phyloP scores from a whole-genome alignment of 2,329 filamentous ascomycete species.

The Aspergillus ruber region DNA sequence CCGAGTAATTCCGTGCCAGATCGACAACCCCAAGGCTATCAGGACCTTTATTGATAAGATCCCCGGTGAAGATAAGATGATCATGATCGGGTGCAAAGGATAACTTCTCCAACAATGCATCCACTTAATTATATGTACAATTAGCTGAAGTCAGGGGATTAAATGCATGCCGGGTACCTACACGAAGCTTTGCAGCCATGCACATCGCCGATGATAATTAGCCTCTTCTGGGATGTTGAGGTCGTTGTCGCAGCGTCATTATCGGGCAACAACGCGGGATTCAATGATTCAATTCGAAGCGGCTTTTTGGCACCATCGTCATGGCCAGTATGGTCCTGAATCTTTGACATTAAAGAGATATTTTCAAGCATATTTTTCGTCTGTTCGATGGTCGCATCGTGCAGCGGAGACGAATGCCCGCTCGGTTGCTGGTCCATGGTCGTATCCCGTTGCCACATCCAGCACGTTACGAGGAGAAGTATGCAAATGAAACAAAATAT shows the following conservation, averaged over 20 bases:
- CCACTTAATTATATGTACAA: conserved; percentile 28
- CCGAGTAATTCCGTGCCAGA: conserved; percentile 64
- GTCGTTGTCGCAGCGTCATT: not conserved
- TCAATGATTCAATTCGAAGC: not conserved
- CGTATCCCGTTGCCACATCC: too few relatives aligned
- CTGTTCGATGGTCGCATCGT: not conserved
- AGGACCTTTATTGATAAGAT: conserved; percentile 80
- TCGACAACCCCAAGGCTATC: conserved; percentile 73
- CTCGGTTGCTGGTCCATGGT: not conserved
- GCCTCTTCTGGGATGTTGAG: conserved; percentile 28
- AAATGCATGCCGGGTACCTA: conserved; percentile 19
- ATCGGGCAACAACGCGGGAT: not conserved
- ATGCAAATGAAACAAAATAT: too few relatives aligned
- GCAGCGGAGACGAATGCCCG: not conserved
- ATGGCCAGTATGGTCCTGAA: too few relatives aligned
- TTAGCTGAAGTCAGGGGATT: not conserved
- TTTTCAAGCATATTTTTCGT: not conserved
- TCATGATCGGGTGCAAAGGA: conserved; percentile 58
- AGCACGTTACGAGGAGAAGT: too few relatives aligned
- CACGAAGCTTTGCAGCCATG: conserved; percentile 75
- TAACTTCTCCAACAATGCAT: conserved; percentile 59
- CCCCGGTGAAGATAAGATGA: conserved; percentile 69
- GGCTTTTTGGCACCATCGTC: too few relatives aligned
- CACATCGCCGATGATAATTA: conserved; percentile 85
- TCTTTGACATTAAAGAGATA: too few relatives aligned